Evolutionary conservation across 192 early-diverging fungal species (phyloP).

Genomic region (Phlyctochytrium arcticum): DNA sequence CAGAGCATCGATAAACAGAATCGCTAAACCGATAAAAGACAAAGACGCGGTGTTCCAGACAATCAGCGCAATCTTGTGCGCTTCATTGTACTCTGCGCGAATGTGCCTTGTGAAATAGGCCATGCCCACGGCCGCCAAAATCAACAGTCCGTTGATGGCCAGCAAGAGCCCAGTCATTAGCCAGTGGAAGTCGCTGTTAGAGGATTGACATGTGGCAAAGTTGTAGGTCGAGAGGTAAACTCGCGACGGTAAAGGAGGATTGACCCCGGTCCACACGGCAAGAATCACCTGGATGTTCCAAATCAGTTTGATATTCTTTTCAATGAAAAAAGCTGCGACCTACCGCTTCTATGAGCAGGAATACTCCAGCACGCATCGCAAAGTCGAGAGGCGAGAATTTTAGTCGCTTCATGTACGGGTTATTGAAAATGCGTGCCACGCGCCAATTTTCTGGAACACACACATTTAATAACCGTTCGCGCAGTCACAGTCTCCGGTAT

Average conservation of each 20-base stretch:
- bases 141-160: neutral
- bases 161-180: neutral
- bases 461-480: neutral
- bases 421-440: conserved; percentile 4
- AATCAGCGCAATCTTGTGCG: neutral
- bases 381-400: neutral
- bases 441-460: neutral
- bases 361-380: neutral
- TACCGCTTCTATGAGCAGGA: neutral
- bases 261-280: neutral
- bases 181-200: neutral
- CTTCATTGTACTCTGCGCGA: neutral
- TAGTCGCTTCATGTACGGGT: neutral
- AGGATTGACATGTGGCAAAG: conserved; percentile 1
- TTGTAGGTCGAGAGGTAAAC: neutral
- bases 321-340: neutral
- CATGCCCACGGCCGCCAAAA: neutral
- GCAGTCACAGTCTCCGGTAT: neutral
- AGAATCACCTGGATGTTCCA: neutral
- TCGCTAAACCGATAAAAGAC: conserved; percentile 3
- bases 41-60: conserved; percentile 5
- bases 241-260: neutral
- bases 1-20: conserved; percentile 2
- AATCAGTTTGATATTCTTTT: neutral
- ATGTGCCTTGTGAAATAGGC: neutral